These are phyloP conservation scores for Coemansia interrupta DNA, from an alignment of 192 early-diverging fungal genomes.

Conservation along the genomic window DNA sequence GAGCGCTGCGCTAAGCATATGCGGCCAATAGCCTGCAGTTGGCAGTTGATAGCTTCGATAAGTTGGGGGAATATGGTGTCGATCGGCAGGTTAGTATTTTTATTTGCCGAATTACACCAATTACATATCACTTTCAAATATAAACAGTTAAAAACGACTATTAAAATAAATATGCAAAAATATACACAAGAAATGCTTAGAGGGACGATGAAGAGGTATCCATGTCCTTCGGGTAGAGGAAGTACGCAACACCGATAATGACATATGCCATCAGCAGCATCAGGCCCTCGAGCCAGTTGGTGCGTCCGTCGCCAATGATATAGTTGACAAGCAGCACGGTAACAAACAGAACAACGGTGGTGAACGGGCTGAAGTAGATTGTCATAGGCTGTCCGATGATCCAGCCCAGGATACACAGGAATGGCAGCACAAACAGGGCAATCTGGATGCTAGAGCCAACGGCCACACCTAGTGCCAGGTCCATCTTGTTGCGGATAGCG, in stretches of 20 bases:
- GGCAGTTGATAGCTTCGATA: too few relatives aligned
- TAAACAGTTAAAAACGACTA: too few relatives aligned
- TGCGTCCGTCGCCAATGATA: slow-evolving; percentile 77
- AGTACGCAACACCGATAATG: slow-evolving; percentile 83
- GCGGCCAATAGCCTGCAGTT: too few relatives aligned
- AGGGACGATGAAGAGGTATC: slow-evolving; percentile 11
- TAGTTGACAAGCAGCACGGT: slow-evolving; percentile 77
- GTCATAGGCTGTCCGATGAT: slow-evolving; percentile 75
- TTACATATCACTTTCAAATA: too few relatives aligned
- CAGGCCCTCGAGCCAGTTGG: slow-evolving; percentile 90
- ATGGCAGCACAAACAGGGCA: slow-evolving; percentile 69
- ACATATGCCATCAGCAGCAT: slow-evolving; percentile 78
- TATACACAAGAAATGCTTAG: neutral
- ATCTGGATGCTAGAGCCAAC: slow-evolving; percentile 90
- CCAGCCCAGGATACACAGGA: slow-evolving; percentile 79
- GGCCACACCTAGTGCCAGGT: slow-evolving; percentile 83
- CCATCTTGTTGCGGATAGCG: slow-evolving; percentile 88
- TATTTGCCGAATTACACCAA: too few relatives aligned
- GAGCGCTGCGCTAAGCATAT: too few relatives aligned
- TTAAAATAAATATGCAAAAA: neutral
- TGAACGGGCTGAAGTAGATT: slow-evolving; percentile 77
- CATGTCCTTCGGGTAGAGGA: slow-evolving; percentile 60
- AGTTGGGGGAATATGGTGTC: too few relatives aligned
- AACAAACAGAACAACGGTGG: slow-evolving; percentile 78
- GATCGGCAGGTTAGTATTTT: too few relatives aligned